These are phyloP conservation scores for Gentiana straminea DNA, from an alignment of 257 asterid genomes.

Conservation along the genomic window DNA sequence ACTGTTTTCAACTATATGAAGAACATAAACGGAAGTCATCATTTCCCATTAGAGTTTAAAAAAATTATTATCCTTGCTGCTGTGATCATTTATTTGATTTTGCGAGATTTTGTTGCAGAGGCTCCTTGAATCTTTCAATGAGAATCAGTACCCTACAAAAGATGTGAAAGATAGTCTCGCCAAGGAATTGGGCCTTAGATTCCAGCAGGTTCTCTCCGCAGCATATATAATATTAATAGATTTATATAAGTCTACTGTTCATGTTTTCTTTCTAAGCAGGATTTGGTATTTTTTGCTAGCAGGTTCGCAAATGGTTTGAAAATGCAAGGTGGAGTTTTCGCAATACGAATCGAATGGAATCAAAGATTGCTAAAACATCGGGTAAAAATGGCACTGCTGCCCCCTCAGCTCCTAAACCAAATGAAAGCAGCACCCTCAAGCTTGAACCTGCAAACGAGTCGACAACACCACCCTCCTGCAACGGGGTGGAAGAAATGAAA, in stretches of 20 bases:
- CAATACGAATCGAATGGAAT: conserved; percentile 37
- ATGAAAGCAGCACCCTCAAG: conserved; percentile 12
- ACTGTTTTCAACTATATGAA: no score
- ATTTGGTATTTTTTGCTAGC: conserved; percentile 7
- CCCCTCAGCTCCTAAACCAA: conserved; percentile 2
- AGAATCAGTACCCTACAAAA: conserved; percentile 70
- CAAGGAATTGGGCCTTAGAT: conserved; percentile 50
- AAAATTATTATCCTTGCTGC: no score
- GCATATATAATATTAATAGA: conserved; percentile 1
- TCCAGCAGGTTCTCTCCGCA: conserved; percentile 50
- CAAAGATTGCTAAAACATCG: conserved; percentile 14
- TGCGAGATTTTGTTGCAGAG: conserved; percentile 35
- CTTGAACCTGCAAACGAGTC: no score
- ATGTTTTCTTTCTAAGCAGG: background rate
- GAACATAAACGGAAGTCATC: no score
- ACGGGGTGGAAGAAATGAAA: conserved; percentile 13
- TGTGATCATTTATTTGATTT: background rate
- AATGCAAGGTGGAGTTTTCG: conserved; percentile 79
- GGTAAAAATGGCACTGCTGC: conserved; percentile 8
- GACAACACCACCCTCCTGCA: background rate
- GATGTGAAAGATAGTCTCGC: conserved; percentile 57
- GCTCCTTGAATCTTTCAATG: conserved; percentile 54
- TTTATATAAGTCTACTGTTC: background rate
- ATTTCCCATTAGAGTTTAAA: no score
- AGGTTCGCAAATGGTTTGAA: conserved; percentile 85